Conservation (phyloP, 805 yeast species). For the Candida maesae region DNA sequence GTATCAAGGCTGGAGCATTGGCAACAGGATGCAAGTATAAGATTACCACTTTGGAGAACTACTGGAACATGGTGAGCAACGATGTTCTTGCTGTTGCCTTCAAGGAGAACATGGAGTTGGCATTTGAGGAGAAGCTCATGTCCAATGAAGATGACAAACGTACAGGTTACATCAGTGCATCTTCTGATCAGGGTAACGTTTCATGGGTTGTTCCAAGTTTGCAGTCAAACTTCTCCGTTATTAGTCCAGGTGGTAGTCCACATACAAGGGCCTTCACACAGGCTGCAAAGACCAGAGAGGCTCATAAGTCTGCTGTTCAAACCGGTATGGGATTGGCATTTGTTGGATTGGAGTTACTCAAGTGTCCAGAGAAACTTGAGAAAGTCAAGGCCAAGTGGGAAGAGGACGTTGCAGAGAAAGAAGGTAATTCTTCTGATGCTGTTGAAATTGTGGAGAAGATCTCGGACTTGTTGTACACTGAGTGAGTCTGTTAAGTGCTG, state of each 20-base stretch:
- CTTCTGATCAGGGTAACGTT: slow-evolving; percentile 11
- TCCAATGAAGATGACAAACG: slow-evolving; percentile 3
- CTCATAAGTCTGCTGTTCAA: slow-evolving; percentile 8
- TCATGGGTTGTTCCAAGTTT: slow-evolving; percentile 11
- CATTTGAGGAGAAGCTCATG: slow-evolving; percentile 4
- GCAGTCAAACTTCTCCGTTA: slow-evolving; percentile 8
- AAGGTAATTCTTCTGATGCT: neutral
- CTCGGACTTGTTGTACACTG: too few species aligned
- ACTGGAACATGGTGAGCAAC: slow-evolving; percentile 10
- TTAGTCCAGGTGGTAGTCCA: slow-evolving; percentile 3
- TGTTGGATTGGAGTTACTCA: slow-evolving; percentile 6
- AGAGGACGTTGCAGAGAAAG: slow-evolving; percentile 1
- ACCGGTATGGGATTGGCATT: slow-evolving; percentile 7
- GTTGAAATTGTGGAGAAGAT: too few species aligned
- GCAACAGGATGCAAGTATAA: slow-evolving; percentile 12
- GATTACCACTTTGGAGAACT: slow-evolving; percentile 8
- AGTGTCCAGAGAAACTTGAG: slow-evolving; percentile 3
- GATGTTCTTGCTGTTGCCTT: slow-evolving; percentile 1
- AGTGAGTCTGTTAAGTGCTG: too few species aligned
- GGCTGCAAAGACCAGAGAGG: slow-evolving; percentile 3
- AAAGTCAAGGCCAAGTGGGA: slow-evolving; percentile 7
- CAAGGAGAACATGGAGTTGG: slow-evolving; percentile 1
- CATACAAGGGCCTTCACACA: slow-evolving; percentile 9
- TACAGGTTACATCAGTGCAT: slow-evolving; percentile 4
- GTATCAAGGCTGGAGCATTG: slow-evolving; percentile 11